Base-by-base conservation (phyloP, 345 rosid genomes). In the Brassica juncea region DNA sequence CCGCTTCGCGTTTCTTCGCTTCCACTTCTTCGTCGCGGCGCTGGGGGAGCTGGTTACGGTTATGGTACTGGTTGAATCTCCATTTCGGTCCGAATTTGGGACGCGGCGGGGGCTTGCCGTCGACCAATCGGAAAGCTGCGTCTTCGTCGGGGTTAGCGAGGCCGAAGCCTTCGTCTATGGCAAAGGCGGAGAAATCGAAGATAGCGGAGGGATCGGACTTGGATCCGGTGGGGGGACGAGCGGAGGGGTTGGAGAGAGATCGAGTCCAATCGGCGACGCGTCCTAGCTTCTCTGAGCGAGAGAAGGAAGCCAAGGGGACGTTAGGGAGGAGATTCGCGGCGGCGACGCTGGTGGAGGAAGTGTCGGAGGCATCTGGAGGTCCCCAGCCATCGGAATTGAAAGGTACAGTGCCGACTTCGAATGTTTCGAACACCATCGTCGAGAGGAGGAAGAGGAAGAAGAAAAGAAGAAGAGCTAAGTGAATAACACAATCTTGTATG, bases 321-420 rank as follows among this genome's bases (percentile, higher is more conserved):
- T 89, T 68, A 8, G 78, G 86, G 4, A 93, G 93, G n/a, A 90
- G 89, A 0, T 88, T 78, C 7, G 75, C 75, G 3, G 83, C 79
- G 4, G 79, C 78, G 10, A 72, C 62, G 34, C 87, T 60, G 68
- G 89, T 58, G 59, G 88, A 35, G n/a, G 88, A 72, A 32, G 47
- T 34, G 23, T 67, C 78, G 4, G 78, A 68, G 12, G 82, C 66
- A 5, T 74, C 75, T 16, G 88, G 92, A 0, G 98, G 99, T 5
- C 98, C 97, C 98, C 98, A 93, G 0, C 99, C 99, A 67, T 91
- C 97, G 35, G 97, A 86, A 23, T 94, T 92, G 86, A 88, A 94
- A 16, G 92, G 96, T 1, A 92, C 93, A 7, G 90, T 80, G 68
- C 89, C 88, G n/a, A 90, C 83, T 81, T 92, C 94, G 70, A 94